phyloP scores from a whole-genome alignment of 176 grass and related monocot species.

The Carex parvula region DNA sequence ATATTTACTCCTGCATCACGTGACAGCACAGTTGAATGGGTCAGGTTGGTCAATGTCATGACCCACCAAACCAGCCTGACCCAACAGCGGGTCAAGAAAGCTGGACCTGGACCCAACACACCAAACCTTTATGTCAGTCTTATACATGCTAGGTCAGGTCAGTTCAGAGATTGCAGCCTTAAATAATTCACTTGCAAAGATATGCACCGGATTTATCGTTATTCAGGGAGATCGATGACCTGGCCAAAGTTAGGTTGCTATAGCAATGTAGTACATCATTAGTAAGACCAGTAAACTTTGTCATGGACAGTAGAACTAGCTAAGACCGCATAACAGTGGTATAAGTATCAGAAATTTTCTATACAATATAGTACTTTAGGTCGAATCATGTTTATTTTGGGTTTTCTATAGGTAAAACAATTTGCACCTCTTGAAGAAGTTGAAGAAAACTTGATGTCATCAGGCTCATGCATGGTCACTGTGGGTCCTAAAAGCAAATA shows the following conservation, averaged over 20 bases:
- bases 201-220: neutral
- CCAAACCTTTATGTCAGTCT: neutral
- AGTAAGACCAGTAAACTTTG: neutral
- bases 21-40: neutral
- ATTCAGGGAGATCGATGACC: neutral
- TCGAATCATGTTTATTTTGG: neutral
- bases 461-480: neutral
- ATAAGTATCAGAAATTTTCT: neutral
- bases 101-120: neutral
- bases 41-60: neutral
- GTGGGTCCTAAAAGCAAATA: constrained; percentile 20
- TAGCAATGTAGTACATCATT: neutral
- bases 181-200: neutral
- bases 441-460: constrained; percentile 7
- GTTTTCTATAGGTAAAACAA: neutral
- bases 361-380: neutral
- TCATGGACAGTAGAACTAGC: neutral
- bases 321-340: neutral
- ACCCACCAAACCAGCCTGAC: neutral
- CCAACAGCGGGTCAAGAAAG: neutral
- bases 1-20: neutral
- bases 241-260: neutral
- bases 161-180: neutral
- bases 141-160: neutral
- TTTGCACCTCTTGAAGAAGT: constrained; percentile 23